Percentiles rank a stretch among this genome's conserved stretches.
These are phyloP conservation scores for Eucalyptus melliodora DNA, from an alignment of 345 rosid species.

Conservation along the genomic window DNA sequence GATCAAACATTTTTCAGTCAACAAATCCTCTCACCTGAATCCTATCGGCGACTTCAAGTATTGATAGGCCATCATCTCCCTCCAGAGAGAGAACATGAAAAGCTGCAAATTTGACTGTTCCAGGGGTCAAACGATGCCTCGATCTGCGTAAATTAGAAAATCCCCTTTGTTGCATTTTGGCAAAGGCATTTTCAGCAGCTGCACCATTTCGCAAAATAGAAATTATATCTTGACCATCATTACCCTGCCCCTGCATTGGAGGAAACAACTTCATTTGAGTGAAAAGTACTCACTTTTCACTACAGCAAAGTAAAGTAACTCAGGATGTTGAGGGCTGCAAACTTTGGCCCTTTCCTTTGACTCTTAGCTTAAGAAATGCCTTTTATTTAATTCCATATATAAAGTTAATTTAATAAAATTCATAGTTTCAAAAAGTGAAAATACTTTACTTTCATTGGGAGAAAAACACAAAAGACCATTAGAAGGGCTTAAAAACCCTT, in stretches of 20 bases:
- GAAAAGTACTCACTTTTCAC: not conserved
- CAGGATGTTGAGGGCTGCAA: not conserved
- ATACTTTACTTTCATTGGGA: not conserved
- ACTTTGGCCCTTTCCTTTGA: not conserved
- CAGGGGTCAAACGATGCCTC: constrained; percentile 89
- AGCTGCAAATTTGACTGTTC: constrained; percentile 93
- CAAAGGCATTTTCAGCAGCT: constrained; percentile 76
- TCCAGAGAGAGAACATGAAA: constrained; percentile 80
- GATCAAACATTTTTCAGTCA: not conserved
- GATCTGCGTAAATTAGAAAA: constrained; percentile 63
- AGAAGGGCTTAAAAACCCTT: not conserved
- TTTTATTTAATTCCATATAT: not conserved
- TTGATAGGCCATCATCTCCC: constrained; percentile 64
- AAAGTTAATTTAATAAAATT: not conserved
- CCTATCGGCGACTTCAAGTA: constrained; percentile 84
- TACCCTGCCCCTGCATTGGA: constrained; percentile 26
- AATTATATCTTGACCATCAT: constrained; percentile 56
- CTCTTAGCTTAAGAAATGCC: not conserved
- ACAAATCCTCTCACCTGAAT: constrained; percentile 48
- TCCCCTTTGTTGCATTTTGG: constrained; percentile 85
- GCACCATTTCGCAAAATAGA: constrained; percentile 64
- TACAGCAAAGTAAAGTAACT: not conserved
- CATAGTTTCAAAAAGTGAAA: not conserved
- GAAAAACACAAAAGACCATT: not conserved
- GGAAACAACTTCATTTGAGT: not conserved